Conservation (phyloP, 257 asterid species). For the Solanum arcanum region DNA sequence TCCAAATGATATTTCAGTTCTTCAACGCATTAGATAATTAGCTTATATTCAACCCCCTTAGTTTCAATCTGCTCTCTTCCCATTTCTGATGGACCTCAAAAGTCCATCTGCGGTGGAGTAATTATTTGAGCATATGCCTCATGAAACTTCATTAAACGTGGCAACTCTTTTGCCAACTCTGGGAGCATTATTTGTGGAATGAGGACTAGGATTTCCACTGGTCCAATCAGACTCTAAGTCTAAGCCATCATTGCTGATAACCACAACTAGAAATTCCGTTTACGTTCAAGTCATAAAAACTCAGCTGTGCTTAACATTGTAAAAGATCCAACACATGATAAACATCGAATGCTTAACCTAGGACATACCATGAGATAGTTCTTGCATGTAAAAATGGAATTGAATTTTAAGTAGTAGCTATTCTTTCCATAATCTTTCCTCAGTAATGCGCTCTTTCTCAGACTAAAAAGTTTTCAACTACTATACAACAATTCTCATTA, state of each 20-base stretch:
- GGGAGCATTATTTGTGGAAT: background rate
- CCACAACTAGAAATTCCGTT: background rate
- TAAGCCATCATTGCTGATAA: background rate
- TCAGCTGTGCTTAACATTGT: background rate
- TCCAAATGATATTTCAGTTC: background rate
- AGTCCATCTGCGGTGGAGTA: background rate
- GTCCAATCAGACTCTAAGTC: background rate
- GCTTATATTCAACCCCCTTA: background rate
- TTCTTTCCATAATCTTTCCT: background rate
- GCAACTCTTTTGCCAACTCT: background rate
- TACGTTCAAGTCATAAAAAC: background rate
- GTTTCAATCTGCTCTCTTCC: background rate
- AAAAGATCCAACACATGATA: background rate
- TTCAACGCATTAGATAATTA: background rate
- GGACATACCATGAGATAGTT: background rate
- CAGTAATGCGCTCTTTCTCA: background rate
- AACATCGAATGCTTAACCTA: background rate
- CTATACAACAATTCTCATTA: background rate
- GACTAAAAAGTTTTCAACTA: background rate
- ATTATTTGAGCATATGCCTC: background rate
- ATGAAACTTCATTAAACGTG: background rate
- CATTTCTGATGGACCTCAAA: background rate
- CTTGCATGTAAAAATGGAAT: background rate
- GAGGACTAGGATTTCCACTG: background rate
- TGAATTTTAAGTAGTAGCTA: background rate